Conservation (phyloP, 1,284 basidiomycete species). For the Cryptococcus deneoformans region DNA sequence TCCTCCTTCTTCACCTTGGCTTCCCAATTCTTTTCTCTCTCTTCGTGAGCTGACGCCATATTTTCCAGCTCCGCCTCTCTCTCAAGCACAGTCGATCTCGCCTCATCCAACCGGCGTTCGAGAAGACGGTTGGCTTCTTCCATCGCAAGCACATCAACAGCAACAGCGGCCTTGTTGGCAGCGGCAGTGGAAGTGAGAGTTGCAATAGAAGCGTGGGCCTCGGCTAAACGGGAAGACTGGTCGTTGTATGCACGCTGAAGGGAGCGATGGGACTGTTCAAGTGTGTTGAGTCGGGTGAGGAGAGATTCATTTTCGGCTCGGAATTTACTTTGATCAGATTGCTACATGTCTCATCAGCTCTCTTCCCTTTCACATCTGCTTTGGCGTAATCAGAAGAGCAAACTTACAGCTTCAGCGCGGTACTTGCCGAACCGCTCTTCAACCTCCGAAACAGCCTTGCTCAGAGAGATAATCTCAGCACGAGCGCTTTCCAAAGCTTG, state of each 20-base stretch:
- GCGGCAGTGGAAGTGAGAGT: constrained; percentile 42
- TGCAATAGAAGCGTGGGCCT: constrained; percentile 41
- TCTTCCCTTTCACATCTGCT: too few species aligned
- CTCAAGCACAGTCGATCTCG: constrained; percentile 38
- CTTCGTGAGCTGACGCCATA: constrained; percentile 39
- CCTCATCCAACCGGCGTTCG: constrained; percentile 42
- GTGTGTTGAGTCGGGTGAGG: constrained; percentile 27
- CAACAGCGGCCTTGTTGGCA: constrained; percentile 37
- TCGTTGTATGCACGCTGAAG: constrained; percentile 41
- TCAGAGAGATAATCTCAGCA: constrained; percentile 33
- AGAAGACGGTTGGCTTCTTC: constrained; percentile 38
- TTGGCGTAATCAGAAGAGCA: background rate
- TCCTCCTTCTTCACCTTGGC: constrained; percentile 50
- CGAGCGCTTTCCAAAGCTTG: constrained; percentile 38
- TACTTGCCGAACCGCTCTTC: constrained; percentile 42
- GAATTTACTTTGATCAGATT: constrained; percentile 35
- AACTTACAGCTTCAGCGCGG: constrained; percentile 37
- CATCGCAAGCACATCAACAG: constrained; percentile 36
- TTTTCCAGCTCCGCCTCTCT: constrained; percentile 46
- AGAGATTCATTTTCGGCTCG: constrained; percentile 37
- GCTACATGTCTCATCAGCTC: constrained; percentile 18
- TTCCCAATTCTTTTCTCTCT: constrained; percentile 47
- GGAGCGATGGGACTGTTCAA: constrained; percentile 29
- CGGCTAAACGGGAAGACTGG: constrained; percentile 37
- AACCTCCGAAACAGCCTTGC: constrained; percentile 34